Evolutionary conservation across 1,139 yeast species (phyloP), one percentile per base, ranked within the genome.

Genomic region (Saccharomyces hybrid): DNA sequence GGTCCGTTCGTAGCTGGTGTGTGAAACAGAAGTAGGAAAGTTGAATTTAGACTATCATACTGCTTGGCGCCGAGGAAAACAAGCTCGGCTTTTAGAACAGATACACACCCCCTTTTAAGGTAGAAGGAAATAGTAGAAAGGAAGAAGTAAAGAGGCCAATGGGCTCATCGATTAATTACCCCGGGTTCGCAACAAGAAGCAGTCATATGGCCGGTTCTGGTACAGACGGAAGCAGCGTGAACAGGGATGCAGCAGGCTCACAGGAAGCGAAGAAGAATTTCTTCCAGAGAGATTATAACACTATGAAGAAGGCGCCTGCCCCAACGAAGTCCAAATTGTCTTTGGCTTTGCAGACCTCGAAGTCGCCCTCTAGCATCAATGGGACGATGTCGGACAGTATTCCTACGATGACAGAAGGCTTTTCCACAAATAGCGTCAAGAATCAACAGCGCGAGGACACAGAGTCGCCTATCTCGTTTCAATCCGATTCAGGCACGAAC

Each of bases 291-390:
- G 34, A 31, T 31, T 31, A 31, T 31, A 31, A 31, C 34, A 31
- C 34, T 13, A 41, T 41, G 25, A 41, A 41, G 26, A 46, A 46
- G 34, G 34, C 34, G 5, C 47, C 57, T 25, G 53, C 34, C 8
- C 23, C 59, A 1, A 57, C 64, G 28, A 59, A 57, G 29, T 64
- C 67, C n/a, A 65, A 64, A 41, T 53, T 64, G 25, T 65, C 68
- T 25, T 52, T 65, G 47, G 67, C 67, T 20, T 50, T 65, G 34
- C 62, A 63, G 51, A 52, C 46, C n/a, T 51, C 53, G 8, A 46
- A 42, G 13, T 29, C 29, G 34, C 4, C 34, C 6, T 31, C n/a
- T 31, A 31, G 34, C 34, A 31, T 31, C 34, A 31, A 31, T 31
- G 34, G 34, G 44, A 16, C 44, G 4, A 13, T 11, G 8, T 13